A percentile compares a stretch with the other conserved stretches of the same genome.
phyloP scores from a whole-genome alignment of 225 moss, liverwort and hornwort genomes.

The Marchantia paleacea region DNA sequence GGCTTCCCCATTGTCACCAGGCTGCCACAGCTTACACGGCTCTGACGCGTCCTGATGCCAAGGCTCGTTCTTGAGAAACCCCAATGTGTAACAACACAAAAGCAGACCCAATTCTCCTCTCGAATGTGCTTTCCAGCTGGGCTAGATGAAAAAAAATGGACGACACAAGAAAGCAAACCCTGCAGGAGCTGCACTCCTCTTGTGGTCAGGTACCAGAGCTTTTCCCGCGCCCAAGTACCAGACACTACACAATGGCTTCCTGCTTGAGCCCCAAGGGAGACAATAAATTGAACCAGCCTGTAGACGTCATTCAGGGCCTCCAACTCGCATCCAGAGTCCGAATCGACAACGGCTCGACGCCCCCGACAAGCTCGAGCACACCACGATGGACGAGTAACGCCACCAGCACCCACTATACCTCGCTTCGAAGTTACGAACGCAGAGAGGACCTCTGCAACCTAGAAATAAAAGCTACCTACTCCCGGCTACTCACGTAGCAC shows the following conservation, averaged over 20 bases:
- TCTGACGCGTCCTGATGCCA: background rate
- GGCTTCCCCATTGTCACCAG: slow-evolving; percentile 25
- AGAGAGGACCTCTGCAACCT: background rate
- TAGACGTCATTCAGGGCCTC: slow-evolving; percentile 13
- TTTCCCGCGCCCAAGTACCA: background rate
- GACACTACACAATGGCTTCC: background rate
- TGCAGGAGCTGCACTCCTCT: background rate
- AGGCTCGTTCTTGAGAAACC: background rate
- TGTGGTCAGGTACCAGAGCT: background rate
- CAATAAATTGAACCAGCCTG: background rate
- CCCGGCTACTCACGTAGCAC: background rate
- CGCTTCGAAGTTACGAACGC: too few species aligned
- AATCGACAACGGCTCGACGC: background rate
- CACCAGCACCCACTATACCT: background rate
- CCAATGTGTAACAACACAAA: background rate
- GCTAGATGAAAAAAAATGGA: too few species aligned
- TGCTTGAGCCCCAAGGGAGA: background rate
- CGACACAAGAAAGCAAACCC: too few species aligned
- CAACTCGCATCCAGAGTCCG: background rate
- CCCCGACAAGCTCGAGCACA: background rate
- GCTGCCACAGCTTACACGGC: background rate
- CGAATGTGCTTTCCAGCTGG: background rate
- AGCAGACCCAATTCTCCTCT: background rate
- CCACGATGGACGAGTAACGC: background rate
- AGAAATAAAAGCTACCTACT: background rate